Base-by-base conservation (phyloP, 176 grass and related monocot genomes). In the Poa pratensis region DNA sequence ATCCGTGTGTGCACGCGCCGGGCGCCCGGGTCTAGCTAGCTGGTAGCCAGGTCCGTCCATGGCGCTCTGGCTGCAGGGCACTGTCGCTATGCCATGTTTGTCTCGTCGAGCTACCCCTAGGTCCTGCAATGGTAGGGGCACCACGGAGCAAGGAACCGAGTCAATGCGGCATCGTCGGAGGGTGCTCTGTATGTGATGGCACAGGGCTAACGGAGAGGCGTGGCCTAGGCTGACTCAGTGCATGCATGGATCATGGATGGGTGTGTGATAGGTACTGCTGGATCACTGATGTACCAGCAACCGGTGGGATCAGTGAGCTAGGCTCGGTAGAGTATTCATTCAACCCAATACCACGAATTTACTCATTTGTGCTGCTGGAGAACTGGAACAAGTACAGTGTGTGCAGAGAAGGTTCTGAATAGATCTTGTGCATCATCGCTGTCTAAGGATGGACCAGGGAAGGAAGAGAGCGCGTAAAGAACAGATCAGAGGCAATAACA, bases 91-190 rank as follows among this genome's bases (percentile, higher is more conserved):
- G 39, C 34, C 75, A 75, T 63, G 81, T 45, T 16, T 87, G 81
- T 80, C 30, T 55, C 55, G 18, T 46, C 34, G 53, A 73, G 54
- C 39, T 27, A 6, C 11, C 14, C 30, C 54, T 76, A 37, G 82
- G 26, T 1, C 10, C 46, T 49, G 46, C 14, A 17, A 3, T 3
- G 22, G 50, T 52, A 79, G 66, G 75, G 39, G 63, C 63, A 4
- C 30, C 32, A 4, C 48, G 63, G 76, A 73, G 66, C 51, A 63
- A 84, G 81, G 66, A 76, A 53, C 76, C 68, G 68, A 77, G 85
- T 87, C 89, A 91, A 84, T 90, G 80, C 73, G 24, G 79, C 28
- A 32, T 40, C 55, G 26, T 59, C 71, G 34, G 63, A 73, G 19
- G 64, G 15, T 28, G 79, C 79, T 86, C 32, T 77, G 40, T 37